Conservation (phyloP, 129 eudicot genomes). For the Arctium minus region DNA sequence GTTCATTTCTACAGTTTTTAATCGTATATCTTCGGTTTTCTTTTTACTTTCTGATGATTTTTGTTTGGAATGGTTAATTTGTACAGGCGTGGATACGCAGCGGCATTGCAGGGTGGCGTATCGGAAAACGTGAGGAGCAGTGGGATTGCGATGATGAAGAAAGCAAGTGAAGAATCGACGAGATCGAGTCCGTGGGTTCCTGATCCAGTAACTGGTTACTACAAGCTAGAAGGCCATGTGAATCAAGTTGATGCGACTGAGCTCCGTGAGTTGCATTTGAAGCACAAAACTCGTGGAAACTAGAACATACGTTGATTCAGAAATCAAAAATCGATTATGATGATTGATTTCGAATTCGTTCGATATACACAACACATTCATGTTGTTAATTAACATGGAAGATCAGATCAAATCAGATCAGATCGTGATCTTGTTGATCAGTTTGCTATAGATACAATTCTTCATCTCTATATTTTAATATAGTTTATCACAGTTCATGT, state of each 20-base stretch:
- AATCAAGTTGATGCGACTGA: conserved; percentile 70
- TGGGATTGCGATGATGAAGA: conserved; percentile 42
- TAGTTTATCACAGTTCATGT: background rate
- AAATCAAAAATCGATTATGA: background rate
- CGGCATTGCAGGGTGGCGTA: conserved; percentile 44
- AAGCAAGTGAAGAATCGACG: conserved; percentile 43
- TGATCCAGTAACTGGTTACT: conserved; percentile 84
- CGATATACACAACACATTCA: background rate
- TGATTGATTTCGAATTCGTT: background rate
- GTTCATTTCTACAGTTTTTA: background rate
- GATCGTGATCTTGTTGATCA: background rate
- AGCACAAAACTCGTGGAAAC: conserved; percentile 40
- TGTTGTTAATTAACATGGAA: background rate
- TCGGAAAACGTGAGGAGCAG: conserved; percentile 31
- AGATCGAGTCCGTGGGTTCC: conserved; percentile 70
- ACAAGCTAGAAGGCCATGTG: conserved; percentile 60
- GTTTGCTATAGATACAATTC: conserved; percentile 3
- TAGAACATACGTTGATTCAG: background rate
- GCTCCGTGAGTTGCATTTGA: conserved; percentile 57
- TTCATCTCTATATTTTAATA: background rate
- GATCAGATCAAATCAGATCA: no score
- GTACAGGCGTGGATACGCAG: conserved; percentile 66
- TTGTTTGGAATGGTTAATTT: background rate
- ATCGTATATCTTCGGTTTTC: no score
- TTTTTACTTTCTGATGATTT: background rate